These are phyloP conservation scores for Suhomyces maxii DNA, from an alignment of 1,139 yeast species.

Conservation along the genomic window DNA sequence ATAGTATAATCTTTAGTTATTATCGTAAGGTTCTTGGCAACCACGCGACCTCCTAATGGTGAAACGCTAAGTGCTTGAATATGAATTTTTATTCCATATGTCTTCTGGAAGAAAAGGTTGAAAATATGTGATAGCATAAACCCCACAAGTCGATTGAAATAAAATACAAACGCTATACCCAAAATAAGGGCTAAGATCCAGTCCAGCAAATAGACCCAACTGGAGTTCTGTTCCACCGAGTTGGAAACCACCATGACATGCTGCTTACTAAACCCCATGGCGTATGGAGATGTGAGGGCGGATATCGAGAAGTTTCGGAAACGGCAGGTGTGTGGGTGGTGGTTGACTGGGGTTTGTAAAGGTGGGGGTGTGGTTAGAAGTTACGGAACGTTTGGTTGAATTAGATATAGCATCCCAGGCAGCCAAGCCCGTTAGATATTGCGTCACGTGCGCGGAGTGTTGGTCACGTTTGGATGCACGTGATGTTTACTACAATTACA, in stretches of 20 bases:
- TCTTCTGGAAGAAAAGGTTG: conserved; percentile 64
- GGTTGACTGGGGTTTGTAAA: too few species aligned
- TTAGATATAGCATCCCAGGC: too few species aligned
- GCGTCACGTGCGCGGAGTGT: neutral
- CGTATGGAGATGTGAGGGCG: neutral
- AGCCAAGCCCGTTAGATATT: neutral
- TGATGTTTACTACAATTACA: neutral
- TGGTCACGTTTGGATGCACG: neutral
- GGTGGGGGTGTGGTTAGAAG: neutral
- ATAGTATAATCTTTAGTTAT: conserved; percentile 71
- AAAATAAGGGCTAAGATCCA: conserved; percentile 73
- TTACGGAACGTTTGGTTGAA: neutral
- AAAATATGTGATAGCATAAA: conserved; percentile 51
- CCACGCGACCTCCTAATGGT: conserved; percentile 76
- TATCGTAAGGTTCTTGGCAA: conserved; percentile 72
- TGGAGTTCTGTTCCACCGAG: conserved; percentile 41
- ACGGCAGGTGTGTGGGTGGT: too few species aligned
- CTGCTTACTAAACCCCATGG: conserved; percentile 28
- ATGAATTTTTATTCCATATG: conserved; percentile 53
- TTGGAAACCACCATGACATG: conserved; percentile 21
- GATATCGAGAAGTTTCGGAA: neutral
- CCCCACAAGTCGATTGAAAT: conserved; percentile 76
- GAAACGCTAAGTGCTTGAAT: conserved; percentile 76
- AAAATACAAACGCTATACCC: conserved; percentile 66
- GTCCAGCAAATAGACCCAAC: conserved; percentile 83